phyloP scores from a whole-genome alignment of 768 basidiomycete species.

The Neoboletus brunneissimus region DNA sequence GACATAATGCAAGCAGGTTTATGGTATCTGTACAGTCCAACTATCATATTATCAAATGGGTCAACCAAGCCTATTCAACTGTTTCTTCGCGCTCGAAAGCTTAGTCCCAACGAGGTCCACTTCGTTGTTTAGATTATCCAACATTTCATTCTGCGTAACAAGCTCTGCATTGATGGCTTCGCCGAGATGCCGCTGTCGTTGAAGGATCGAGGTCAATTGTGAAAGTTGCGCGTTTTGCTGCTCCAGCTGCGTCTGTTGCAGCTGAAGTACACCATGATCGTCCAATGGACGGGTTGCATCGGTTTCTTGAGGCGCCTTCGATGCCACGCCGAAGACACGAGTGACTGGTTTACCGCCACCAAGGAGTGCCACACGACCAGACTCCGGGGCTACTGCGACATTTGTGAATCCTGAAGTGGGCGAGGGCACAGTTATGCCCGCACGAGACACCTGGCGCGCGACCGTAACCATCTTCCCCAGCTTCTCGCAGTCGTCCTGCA shows the following conservation, averaged over 20 bases:
- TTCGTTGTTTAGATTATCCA: slow-evolving; percentile 74
- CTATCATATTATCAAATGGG: slow-evolving; percentile 1
- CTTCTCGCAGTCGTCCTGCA: slow-evolving; percentile 91
- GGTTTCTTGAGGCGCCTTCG: slow-evolving; percentile 68
- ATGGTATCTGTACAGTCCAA: slow-evolving; percentile 25
- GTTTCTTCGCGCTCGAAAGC: slow-evolving; percentile 74
- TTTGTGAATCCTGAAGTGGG: slow-evolving; percentile 30
- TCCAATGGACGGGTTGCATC: slow-evolving; percentile 85
- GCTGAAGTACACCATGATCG: slow-evolving; percentile 69
- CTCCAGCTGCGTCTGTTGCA: slow-evolving; percentile 79
- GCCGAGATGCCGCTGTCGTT: slow-evolving; percentile 82
- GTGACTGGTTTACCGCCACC: slow-evolving; percentile 52
- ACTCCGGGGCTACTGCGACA: slow-evolving; percentile 40
- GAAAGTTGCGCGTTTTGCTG: slow-evolving; percentile 83
- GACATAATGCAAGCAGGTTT: not conserved
- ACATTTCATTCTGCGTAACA: slow-evolving; percentile 75
- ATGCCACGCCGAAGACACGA: slow-evolving; percentile 74
- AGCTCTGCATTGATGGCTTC: slow-evolving; percentile 85
- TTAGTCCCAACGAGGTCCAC: slow-evolving; percentile 79
- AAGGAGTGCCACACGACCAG: slow-evolving; percentile 66
- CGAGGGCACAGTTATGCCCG: slow-evolving; percentile 26
- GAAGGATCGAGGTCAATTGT: slow-evolving; percentile 75
- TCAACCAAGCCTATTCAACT: slow-evolving; percentile 75
- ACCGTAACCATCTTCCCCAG: slow-evolving; percentile 82
- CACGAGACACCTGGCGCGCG: slow-evolving; percentile 52